Percentiles rank a stretch among this genome's conserved stretches.
phyloP scores from a whole-genome alignment of 805 yeast genomes.

The Pichia cabralensis region DNA sequence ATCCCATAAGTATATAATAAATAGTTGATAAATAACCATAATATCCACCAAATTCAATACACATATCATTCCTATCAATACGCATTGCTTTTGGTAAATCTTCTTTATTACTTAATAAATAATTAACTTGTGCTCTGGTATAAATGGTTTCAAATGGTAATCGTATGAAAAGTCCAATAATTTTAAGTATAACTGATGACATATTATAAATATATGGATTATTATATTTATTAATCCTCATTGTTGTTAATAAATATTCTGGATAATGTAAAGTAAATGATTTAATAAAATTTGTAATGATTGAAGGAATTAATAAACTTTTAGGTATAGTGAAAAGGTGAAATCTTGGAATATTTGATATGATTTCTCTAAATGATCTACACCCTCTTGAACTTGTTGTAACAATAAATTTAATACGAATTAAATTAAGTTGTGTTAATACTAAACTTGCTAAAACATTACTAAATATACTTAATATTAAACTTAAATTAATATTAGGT shows the following conservation, averaged over 20 bases:
- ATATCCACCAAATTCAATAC: conserved; percentile 51
- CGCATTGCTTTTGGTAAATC: conserved; percentile 32
- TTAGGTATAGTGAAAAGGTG: conserved; percentile 42
- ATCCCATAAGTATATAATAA: conserved; percentile 35
- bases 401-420: conserved; percentile 67
- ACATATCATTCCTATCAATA: conserved; percentile 38
- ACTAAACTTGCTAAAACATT: conserved; percentile 62
- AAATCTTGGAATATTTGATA: conserved; percentile 37
- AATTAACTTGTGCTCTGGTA: conserved; percentile 72
- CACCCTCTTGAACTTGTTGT: conserved; percentile 35
- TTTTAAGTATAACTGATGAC: conserved; percentile 48
- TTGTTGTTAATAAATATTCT: conserved; percentile 48
- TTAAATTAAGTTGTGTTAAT: conserved; percentile 72
- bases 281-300: conserved; percentile 24
- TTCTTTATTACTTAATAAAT: conserved; percentile 33
- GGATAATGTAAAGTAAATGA: conserved; percentile 23
- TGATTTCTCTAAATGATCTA: conserved; percentile 64
- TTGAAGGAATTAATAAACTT: conserved; percentile 55
- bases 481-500: conserved; percentile 61
- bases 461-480: conserved; percentile 59
- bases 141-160: conserved; percentile 83
- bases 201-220: conserved; percentile 53
- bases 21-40: conserved; percentile 45
- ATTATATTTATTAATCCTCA: conserved; percentile 57
- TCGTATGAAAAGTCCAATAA: conserved; percentile 61